These are phyloP conservation scores for Cercospora sp. DNA, from an alignment of 2,329 filamentous ascomycete species.

Conservation along the genomic window DNA sequence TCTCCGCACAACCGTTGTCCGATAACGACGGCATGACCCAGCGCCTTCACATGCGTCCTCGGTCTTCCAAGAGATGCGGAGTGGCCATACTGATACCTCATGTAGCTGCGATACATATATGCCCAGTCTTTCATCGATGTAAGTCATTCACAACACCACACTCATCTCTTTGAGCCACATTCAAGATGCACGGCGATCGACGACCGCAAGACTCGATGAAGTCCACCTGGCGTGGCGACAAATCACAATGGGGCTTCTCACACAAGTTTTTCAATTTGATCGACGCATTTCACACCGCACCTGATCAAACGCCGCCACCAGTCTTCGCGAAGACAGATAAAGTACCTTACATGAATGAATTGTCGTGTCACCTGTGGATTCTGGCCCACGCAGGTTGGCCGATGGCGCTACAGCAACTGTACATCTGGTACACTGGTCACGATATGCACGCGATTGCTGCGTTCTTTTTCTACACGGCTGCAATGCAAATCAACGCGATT, in stretches of 20 bases:
- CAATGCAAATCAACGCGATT: constrained; percentile 45
- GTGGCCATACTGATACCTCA: constrained; percentile 11
- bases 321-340: constrained; percentile 37
- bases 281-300: constrained; percentile 18
- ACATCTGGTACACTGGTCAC: constrained; percentile 35
- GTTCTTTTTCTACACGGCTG: constrained; percentile 41
- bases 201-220: constrained; percentile 29
- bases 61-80: constrained; percentile 8
- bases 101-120: constrained; percentile 10
- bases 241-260: constrained; percentile 23
- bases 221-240: constrained; percentile 28
- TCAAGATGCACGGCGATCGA: constrained; percentile 21
- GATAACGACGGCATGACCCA: constrained; percentile 13
- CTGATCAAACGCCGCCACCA: constrained; percentile 19
- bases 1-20: constrained; percentile 1
- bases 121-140: not conserved
- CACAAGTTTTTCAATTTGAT: constrained; percentile 24
- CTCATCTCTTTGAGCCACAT: not conserved
- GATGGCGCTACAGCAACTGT: constrained; percentile 43
- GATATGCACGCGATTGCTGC: constrained; percentile 37
- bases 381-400: constrained; percentile 42
- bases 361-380: constrained; percentile 43
- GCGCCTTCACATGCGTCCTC: constrained; percentile 16
- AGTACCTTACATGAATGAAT: constrained; percentile 42
- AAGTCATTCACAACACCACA: not conserved